A percentile compares a stretch with the other conserved stretches of the same genome.
These are phyloP conservation scores for Fistulinella prunicolor DNA, from an alignment of 768 basidiomycete genomes.

Conservation along the genomic window DNA sequence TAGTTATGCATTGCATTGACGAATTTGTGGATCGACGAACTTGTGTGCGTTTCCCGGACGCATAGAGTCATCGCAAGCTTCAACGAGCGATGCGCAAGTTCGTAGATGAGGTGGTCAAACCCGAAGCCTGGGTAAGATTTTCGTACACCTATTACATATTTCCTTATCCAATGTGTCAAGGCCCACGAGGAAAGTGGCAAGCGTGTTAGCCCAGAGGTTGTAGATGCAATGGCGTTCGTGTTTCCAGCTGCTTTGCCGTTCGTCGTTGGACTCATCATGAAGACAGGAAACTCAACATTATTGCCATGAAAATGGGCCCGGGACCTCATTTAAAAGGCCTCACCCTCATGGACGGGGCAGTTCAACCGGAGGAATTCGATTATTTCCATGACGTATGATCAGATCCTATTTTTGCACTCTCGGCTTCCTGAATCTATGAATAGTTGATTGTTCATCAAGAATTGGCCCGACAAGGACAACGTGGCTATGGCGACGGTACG, in stretches of 20 bases:
- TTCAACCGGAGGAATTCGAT: slow-evolving; percentile 50
- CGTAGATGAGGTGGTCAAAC: slow-evolving; percentile 60
- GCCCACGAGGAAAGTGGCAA: slow-evolving; percentile 56
- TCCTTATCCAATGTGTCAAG: slow-evolving; percentile 22
- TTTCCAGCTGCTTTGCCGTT: background rate
- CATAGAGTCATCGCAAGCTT: slow-evolving; percentile 41
- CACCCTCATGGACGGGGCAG: slow-evolving; percentile 53
- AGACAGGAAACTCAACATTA: slow-evolving; percentile 38
- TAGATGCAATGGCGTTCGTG: slow-evolving; percentile 51
- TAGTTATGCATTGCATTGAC: background rate
- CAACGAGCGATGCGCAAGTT: slow-evolving; percentile 51
- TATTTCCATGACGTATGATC: slow-evolving; percentile 75
- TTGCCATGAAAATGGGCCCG: slow-evolving; percentile 56
- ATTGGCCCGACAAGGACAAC: slow-evolving; percentile 59
- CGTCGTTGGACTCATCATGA: background rate
- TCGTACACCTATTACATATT: slow-evolving; percentile 5
- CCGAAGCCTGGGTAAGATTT: slow-evolving; percentile 27
- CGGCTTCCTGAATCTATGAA: background rate
- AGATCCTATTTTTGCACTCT: background rate
- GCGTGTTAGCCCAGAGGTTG: slow-evolving; percentile 49
- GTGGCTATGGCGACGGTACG: slow-evolving; percentile 79
- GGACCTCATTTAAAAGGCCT: slow-evolving; percentile 83
- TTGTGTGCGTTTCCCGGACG: background rate
- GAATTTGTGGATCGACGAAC: background rate
- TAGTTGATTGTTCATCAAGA: slow-evolving; percentile 81